Conservation (phyloP, 1,284 basidiomycete species). For the Rugosomyces carneus region DNA sequence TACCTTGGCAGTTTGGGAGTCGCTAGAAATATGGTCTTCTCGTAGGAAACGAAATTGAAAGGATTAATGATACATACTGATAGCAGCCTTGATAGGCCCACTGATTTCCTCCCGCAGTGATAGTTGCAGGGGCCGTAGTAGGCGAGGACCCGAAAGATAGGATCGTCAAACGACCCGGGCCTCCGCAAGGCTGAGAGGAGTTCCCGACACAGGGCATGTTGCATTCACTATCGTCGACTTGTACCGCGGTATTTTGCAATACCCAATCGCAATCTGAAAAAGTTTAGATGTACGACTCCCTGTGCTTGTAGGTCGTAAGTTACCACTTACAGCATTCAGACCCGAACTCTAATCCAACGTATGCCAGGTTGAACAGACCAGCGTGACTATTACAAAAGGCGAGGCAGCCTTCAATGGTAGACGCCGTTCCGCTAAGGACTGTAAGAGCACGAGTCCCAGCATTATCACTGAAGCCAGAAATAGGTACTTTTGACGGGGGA, state of each 20-base stretch:
- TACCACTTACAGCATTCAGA: conserved; percentile 9
- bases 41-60: too few species aligned
- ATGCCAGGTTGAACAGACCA: conserved; percentile 12
- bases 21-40: neutral
- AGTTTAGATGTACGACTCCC: neutral
- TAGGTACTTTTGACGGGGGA: neutral
- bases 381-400: conserved; percentile 7
- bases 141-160: conserved; percentile 6
- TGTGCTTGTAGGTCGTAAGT: neutral
- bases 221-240: conserved; percentile 14
- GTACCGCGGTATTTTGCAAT: conserved; percentile 11
- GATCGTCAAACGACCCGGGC: conserved; percentile 9
- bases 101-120: neutral
- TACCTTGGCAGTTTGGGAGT: neutral
- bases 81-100: conserved; percentile 14
- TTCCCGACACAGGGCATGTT: conserved; percentile 13
- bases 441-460: conserved; percentile 7
- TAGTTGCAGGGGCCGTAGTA: conserved; percentile 6
- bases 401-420: conserved; percentile 11
- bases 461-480: conserved; percentile 4
- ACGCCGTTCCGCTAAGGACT: neutral
- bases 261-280: conserved; percentile 13
- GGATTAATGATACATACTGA: too few species aligned
- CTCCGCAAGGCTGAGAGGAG: conserved; percentile 13
- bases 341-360: conserved; percentile 10